These are phyloP conservation scores for Podospora comata DNA, from an alignment of 495 filamentous ascomycete genomes.

Conservation along the genomic window DNA sequence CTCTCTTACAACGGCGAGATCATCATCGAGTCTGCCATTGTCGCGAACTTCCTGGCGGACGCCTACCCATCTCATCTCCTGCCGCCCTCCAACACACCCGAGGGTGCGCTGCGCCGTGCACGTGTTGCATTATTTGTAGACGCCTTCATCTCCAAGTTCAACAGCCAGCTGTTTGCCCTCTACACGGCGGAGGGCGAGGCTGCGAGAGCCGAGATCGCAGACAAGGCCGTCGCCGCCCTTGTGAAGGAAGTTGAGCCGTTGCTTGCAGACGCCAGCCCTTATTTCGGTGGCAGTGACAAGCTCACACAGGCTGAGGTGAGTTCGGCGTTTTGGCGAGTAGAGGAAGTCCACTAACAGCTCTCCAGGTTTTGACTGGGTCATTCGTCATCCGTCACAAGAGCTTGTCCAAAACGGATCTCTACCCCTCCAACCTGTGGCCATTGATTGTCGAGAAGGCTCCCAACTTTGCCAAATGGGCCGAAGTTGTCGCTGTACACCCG, in stretches of 20 bases:
- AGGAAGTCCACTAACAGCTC: not conserved
- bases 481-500: constrained; percentile 57
- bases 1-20: constrained; percentile 68
- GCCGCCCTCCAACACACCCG: constrained; percentile 44
- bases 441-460: constrained; percentile 55
- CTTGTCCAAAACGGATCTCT: constrained; percentile 49
- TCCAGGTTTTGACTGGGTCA: constrained; percentile 61
- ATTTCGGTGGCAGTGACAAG: constrained; percentile 75
- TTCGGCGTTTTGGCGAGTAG: not conserved
- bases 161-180: constrained; percentile 43
- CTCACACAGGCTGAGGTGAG: constrained; percentile 76
- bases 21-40: constrained; percentile 68
- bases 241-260: constrained; percentile 75
- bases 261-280: constrained; percentile 63
- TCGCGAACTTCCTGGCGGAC: constrained; percentile 70
- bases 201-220: constrained; percentile 36
- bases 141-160: constrained; percentile 64
- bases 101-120: constrained; percentile 56
- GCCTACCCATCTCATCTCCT: constrained; percentile 48
- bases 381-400: constrained; percentile 60
- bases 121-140: constrained; percentile 74
- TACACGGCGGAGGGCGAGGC: constrained; percentile 39
- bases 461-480: constrained; percentile 64
- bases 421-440: constrained; percentile 49
- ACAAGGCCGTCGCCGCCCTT: constrained; percentile 50